Conservation (phyloP, 768 basidiomycete species). For the Amanita phalloides region DNA sequence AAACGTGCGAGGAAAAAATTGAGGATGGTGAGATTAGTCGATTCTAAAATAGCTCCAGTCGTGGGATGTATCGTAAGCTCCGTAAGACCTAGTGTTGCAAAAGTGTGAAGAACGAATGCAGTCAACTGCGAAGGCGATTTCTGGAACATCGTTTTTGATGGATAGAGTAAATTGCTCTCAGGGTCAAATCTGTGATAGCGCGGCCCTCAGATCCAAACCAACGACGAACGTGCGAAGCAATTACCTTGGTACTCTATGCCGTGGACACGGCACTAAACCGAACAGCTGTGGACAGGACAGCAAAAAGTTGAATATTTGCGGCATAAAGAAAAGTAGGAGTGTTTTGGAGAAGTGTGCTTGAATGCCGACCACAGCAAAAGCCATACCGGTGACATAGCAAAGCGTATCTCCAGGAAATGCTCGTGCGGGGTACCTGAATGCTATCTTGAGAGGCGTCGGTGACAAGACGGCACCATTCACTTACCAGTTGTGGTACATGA, state of each 20-base stretch:
- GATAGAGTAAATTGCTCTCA: conserved; percentile 66
- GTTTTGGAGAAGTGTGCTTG: conserved; percentile 98
- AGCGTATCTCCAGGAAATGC: conserved; percentile 96
- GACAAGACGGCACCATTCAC: conserved; percentile 15
- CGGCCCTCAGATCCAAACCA: conserved; percentile 3
- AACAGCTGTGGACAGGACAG: conserved; percentile 93
- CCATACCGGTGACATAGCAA: conserved; percentile 98
- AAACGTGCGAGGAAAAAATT: conserved; percentile 74
- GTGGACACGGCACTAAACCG: conserved; percentile 85
- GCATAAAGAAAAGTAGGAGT: conserved; percentile 90
- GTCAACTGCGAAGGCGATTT: conserved; percentile 47
- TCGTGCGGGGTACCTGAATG: conserved; percentile 83
- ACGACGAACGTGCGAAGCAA: conserved; percentile 11
- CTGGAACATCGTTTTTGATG: conserved; percentile 57
- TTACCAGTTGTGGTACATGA: conserved; percentile 95
- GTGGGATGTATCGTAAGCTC: conserved; percentile 44
- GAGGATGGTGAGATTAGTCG: conserved; percentile 86
- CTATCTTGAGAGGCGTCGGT: conserved; percentile 4
- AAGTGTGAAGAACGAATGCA: conserved; percentile 40
- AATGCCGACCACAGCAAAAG: conserved; percentile 95
- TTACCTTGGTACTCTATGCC: conserved; percentile 88
- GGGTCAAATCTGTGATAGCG: conserved; percentile 51
- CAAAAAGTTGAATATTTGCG: conserved; percentile 96
- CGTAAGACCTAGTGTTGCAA: conserved; percentile 58
- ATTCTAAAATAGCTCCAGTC: conserved; percentile 50